A percentile compares a stretch with the other conserved stretches of the same genome.
Conservation (phyloP, 768 basidiomycete genomes). For the Cyathus striatus region DNA sequence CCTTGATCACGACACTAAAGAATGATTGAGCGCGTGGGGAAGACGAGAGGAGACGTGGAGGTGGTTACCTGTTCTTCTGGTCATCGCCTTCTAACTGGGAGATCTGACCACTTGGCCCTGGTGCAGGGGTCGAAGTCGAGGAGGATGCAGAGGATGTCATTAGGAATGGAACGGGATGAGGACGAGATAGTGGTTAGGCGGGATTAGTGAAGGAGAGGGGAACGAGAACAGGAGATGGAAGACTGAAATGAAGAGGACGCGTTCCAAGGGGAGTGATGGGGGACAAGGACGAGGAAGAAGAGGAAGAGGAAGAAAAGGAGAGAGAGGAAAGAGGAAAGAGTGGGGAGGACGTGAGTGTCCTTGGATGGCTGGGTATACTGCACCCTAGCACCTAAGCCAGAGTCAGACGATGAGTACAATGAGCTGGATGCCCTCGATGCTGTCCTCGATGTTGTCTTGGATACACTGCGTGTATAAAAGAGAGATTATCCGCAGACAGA, state of each 20-base stretch:
- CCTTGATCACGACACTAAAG: constrained; percentile 88
- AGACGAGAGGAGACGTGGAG: constrained; percentile 1
- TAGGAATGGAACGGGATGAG: constrained; percentile 10
- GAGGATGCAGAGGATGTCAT: constrained; percentile 47
- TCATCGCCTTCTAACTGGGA: constrained; percentile 57
- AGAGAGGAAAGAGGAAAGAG: too few species aligned
- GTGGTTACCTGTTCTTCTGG: constrained; percentile 64
- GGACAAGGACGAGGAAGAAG: too few species aligned
- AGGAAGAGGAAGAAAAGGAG: too few species aligned
- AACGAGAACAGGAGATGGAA: constrained; percentile 27
- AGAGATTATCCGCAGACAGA: constrained; percentile 20
- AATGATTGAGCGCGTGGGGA: constrained; percentile 1
- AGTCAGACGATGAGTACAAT: too few species aligned
- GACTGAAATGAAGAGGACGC: constrained; percentile 37
- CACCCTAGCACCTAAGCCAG: too few species aligned
- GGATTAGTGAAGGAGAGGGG: constrained; percentile 8
- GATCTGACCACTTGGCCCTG: constrained; percentile 48
- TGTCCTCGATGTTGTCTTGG: constrained; percentile 14
- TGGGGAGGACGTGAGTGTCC: too few species aligned
- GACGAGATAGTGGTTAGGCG: constrained; percentile 10
- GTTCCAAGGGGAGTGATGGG: constrained; percentile 25
- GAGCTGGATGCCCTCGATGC: constrained; percentile 20
- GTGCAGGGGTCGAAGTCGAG: constrained; percentile 38
- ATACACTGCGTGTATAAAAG: constrained; percentile 27
- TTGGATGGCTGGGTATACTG: too few species aligned